Evolutionary conservation across 441 rosid genomes (phyloP).

Genomic region (Geranium incanum): DNA sequence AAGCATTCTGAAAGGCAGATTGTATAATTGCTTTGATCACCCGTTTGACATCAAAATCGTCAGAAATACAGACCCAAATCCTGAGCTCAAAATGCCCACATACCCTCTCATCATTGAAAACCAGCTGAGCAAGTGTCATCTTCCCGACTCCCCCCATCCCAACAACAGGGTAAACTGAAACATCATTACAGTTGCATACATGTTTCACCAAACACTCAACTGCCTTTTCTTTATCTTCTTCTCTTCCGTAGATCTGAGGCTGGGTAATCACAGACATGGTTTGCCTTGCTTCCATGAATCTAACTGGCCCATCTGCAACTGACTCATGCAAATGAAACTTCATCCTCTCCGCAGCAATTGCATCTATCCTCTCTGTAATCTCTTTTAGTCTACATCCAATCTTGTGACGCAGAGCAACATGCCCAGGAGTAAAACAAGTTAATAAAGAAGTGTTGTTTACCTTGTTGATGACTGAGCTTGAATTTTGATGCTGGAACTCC

Average conservation of each 20-base stretch:
- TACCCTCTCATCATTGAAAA: constrained; percentile 11
- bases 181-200: neutral
- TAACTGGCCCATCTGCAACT: neutral
- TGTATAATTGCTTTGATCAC: constrained; percentile 9
- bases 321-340: neutral
- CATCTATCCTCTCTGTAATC: neutral
- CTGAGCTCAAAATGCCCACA: constrained; percentile 8
- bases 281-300: neutral
- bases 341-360: neutral
- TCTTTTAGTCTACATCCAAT: neutral
- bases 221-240: constrained; percentile 7
- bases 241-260: constrained; percentile 12
- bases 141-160: constrained; percentile 15
- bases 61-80: constrained; percentile 18
- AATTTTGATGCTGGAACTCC: neutral
- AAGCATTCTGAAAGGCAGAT: neutral
- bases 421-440: too few species aligned
- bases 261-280: constrained; percentile 9
- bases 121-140: constrained; percentile 19
- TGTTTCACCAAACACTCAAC: constrained; percentile 4
- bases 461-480: neutral
- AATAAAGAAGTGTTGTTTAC: neutral
- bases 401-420: neutral
- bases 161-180: constrained; percentile 10
- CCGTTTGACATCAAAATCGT: constrained; percentile 12